phyloP scores from a whole-genome alignment of 495 filamentous ascomycete species.

The Penicillium manginii region DNA sequence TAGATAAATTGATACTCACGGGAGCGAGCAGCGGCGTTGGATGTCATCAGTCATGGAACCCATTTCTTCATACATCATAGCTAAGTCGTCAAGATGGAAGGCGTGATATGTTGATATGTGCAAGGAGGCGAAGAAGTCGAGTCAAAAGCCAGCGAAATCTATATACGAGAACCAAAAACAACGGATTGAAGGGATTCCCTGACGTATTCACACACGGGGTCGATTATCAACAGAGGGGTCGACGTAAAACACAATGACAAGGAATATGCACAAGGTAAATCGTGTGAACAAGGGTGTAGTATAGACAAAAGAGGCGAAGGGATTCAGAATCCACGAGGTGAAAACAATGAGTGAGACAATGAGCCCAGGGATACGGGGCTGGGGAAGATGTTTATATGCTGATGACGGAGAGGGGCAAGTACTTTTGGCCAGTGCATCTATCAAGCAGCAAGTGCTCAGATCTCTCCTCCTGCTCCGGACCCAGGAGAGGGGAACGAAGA shows the following conservation, averaged over 20 bases:
- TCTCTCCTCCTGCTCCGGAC: conserved; percentile 13
- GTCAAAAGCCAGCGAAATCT: conserved; percentile 15
- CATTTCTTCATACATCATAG: conserved; percentile 42
- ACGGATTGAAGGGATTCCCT: conserved; percentile 3
- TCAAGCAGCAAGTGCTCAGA: conserved; percentile 6
- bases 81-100: conserved; percentile 17
- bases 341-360: conserved; percentile 29
- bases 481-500: conserved; percentile 29
- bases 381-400: conserved; percentile 38
- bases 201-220: conserved; percentile 14
- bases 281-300: conserved; percentile 18
- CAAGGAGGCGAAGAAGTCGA: conserved; percentile 19
- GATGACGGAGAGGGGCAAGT: conserved; percentile 13
- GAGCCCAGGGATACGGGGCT: conserved; percentile 20
- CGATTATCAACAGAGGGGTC: neutral
- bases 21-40: conserved; percentile 43
- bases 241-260: conserved; percentile 20
- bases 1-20: conserved; percentile 35
- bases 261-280: conserved; percentile 26
- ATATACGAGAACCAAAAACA: conserved; percentile 22
- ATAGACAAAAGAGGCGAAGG: conserved; percentile 28
- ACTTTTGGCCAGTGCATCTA: conserved; percentile 23
- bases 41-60: conserved; percentile 35
- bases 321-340: conserved; percentile 29
- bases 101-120: conserved; percentile 22